Conservation (phyloP, 2,329 filamentous ascomycete genomes). For the Cucurbitaria berberidis region DNA sequence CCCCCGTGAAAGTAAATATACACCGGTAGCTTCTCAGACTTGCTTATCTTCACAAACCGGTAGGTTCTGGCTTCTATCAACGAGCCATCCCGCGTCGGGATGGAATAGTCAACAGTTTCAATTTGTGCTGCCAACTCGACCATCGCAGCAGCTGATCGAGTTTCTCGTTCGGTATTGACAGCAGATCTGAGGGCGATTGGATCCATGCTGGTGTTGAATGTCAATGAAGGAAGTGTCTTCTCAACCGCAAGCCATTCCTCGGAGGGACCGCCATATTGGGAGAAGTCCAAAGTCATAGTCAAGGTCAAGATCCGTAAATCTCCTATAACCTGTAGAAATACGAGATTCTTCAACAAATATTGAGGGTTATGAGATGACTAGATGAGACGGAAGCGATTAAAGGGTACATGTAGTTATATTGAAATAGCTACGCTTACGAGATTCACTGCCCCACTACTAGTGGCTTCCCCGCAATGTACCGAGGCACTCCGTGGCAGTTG, state of each 20-base stretch:
- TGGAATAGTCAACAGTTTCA: constrained; percentile 28
- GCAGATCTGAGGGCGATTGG: constrained; percentile 18
- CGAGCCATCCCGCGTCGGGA: constrained; percentile 55
- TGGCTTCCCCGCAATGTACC: constrained; percentile 10
- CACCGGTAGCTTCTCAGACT: constrained; percentile 53
- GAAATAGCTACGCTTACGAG: background rate
- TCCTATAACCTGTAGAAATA: background rate
- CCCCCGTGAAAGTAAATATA: constrained; percentile 61
- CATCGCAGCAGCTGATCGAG: constrained; percentile 26
- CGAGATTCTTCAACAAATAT: background rate
- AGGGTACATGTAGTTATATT: background rate
- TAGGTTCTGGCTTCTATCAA: constrained; percentile 57
- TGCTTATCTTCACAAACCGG: constrained; percentile 45
- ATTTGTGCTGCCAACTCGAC: constrained; percentile 30
- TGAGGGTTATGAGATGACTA: background rate
- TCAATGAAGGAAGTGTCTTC: constrained; percentile 31
- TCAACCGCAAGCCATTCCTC: constrained; percentile 44
- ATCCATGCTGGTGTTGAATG: constrained; percentile 29
- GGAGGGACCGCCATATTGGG: constrained; percentile 38
- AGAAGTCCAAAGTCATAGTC: constrained; percentile 29
- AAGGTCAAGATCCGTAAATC: background rate
- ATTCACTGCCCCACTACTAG: constrained; percentile 14
- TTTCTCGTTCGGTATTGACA: constrained; percentile 33
- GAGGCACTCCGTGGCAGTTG: constrained; percentile 3
- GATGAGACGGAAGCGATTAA: background rate